phyloP scores from a whole-genome alignment of 139 green algal genomes.

The Chlorella sp. region DNA sequence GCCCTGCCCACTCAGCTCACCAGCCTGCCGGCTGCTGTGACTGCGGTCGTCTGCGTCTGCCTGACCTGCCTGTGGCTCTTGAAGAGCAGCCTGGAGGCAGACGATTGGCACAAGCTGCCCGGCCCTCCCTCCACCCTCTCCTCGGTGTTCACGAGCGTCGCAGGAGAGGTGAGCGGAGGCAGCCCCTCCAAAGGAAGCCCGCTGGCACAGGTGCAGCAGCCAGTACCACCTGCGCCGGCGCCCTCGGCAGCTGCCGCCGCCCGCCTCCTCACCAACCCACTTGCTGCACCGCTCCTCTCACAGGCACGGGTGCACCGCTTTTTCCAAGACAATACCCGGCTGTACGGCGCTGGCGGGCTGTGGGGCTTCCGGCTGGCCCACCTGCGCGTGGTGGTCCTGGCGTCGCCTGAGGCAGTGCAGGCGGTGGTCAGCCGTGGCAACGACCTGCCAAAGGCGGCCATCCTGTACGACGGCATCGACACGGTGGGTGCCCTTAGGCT shows the following conservation, averaged over 20 bases:
- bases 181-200: no score
- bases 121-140: no score
- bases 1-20: not conserved
- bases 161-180: no score
- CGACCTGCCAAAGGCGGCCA: not conserved
- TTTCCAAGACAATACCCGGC: not conserved
- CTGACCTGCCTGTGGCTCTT: not conserved
- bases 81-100: not conserved
- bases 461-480: not conserved
- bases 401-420: not conserved
- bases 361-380: not conserved
- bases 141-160: no score
- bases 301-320: slow-evolving; percentile 1
- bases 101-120: not conserved
- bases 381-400: slow-evolving; percentile 12
- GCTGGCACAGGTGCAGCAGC: no score
- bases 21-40: not conserved
- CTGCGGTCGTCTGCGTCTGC: not conserved
- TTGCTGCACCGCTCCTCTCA: no score
- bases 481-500: not conserved
- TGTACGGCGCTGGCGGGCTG: not conserved
- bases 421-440: not conserved
- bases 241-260: no score
- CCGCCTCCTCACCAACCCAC: no score
- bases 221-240: no score